Base-by-base conservation (phyloP, 2,329 filamentous ascomycete species). In the Bipolaris cookei region DNA sequence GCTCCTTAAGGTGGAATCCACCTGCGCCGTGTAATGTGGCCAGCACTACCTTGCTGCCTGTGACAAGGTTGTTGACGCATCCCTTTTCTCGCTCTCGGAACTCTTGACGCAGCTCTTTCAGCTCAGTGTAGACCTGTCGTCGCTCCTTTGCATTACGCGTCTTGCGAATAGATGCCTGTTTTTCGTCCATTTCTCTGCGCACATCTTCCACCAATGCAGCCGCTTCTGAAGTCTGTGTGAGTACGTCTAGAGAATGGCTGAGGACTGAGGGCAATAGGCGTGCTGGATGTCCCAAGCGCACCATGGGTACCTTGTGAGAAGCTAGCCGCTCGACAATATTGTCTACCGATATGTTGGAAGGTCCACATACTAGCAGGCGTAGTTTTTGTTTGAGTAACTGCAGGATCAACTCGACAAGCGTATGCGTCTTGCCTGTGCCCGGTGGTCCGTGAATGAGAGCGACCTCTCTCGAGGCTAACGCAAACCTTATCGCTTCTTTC, bases 391-490 rank as follows among this genome's bases (percentile, higher is more conserved):
- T 88, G 52, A 96, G 81, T 66, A 98, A 81, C 72, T 99, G 95
- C n/a, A 96, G 82, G 59, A 99, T 96, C 11, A 99, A 82, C 76
- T 99, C 95, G 58, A 99, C 94, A 37, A 99, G 80, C 0, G 95
- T 98, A 73, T 98, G 94, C 0, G 95, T 99, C 77, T 99, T 99
- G 46, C 95, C 95, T 0, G 95, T 99, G 1, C 95, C 95, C 0
- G 95, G 95, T 0, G 95, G 95, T 0, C 95, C 95, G 73, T 99
- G 95, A 51, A 99, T 97, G 57, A 97, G 81, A 2, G 92, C 91
- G 25, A 98, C 84, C 69, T 97, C 92, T 51, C 83, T 83, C 1
- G 90, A 90, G 6, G 88, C 89, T 51, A 99, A 79, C 0, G 94
- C 92, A 71, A 98, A 99, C n/a, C 86, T 79, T 58, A 89, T 83